Evolutionary conservation across 1,139 yeast species (phyloP).

Genomic region (Blastobotrys malaysiensis): DNA sequence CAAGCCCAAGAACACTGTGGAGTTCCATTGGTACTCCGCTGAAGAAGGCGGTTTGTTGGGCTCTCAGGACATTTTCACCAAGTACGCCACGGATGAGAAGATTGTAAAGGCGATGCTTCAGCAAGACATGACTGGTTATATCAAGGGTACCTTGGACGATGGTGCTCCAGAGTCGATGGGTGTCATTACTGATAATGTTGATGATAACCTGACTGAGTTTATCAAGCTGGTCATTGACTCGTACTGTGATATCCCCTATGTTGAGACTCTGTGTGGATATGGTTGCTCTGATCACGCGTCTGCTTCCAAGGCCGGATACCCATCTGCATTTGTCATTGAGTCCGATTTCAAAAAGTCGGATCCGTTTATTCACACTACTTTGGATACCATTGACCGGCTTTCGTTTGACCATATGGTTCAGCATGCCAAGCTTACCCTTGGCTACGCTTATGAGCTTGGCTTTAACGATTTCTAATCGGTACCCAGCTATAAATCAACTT

Average conservation of each 20-base stretch:
- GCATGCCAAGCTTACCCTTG: constrained; percentile 70
- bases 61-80: constrained; percentile 67
- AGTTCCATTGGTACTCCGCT: constrained; percentile 92
- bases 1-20: constrained; percentile 66
- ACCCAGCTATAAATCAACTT: neutral
- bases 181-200: constrained; percentile 68
- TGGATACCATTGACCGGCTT: constrained; percentile 78
- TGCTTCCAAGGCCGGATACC: constrained; percentile 76
- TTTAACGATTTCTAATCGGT: constrained; percentile 26
- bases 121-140: constrained; percentile 93
- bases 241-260: constrained; percentile 63
- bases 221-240: constrained; percentile 53
- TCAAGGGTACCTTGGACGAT: constrained; percentile 48
- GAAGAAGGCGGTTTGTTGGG: constrained; percentile 94
- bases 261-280: constrained; percentile 78
- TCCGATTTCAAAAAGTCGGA: constrained; percentile 58
- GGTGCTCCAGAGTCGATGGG: constrained; percentile 74
- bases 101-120: constrained; percentile 80
- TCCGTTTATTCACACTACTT: constrained; percentile 66
- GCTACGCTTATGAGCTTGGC: constrained; percentile 64
- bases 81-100: constrained; percentile 43
- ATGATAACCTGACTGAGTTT: constrained; percentile 53
- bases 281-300: constrained; percentile 94
- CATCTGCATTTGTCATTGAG: constrained; percentile 78
- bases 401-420: constrained; percentile 72